A percentile compares a stretch with the other conserved stretches of the same genome.
Conservation (phyloP, 179 eudicot species). For the Silene coronaria region DNA sequence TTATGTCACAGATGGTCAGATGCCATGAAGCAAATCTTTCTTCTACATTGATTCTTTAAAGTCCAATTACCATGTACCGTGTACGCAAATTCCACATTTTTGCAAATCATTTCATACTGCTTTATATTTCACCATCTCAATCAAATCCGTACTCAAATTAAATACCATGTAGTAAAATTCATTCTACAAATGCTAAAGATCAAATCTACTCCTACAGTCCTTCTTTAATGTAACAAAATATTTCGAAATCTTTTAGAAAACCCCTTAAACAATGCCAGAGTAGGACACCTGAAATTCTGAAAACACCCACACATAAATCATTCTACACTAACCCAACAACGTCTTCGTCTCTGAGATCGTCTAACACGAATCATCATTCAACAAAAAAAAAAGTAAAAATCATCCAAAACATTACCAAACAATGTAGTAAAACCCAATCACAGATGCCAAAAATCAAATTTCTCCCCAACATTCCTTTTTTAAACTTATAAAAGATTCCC, state of each 20-base stretch:
- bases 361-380: no score
- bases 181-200: neutral
- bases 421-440: neutral
- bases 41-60: neutral
- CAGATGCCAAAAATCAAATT: neutral
- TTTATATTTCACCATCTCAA: neutral
- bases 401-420: neutral
- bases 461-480: neutral
- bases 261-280: no score
- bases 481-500: neutral
- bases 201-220: neutral
- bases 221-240: neutral
- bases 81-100: neutral
- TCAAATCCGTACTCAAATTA: neutral
- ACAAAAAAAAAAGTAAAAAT: neutral
- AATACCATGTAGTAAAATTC: no score
- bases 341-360: no score
- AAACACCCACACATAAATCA: neutral
- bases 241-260: no score
- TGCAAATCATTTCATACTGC: neutral
- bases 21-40: neutral
- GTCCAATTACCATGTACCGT: no score
- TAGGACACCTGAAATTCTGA: no score
- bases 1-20: no score
- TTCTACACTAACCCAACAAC: neutral